Base-by-base conservation (phyloP, 441 rosid species). In the Hura crepitans region DNA sequence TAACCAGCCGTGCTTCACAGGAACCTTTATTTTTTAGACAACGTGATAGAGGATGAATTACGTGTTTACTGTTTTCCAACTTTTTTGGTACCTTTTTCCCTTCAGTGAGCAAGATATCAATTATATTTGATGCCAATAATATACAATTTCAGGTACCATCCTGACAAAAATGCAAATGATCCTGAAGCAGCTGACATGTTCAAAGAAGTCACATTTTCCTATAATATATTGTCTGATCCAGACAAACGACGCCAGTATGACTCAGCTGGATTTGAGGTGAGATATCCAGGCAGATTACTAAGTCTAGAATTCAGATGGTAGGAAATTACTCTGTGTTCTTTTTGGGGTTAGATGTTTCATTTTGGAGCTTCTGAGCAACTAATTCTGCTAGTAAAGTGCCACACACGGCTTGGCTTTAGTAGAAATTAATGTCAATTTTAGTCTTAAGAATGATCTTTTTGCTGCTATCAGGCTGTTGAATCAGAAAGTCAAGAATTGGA, bases 111-210 rank as follows among this genome's bases (percentile, higher is more conserved):
- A 22, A 25, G 7, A 37, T 33, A n/a, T 54, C 17, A 37, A 10
- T 17, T 25, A 3, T 39, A 7, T 20, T 15, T n/a, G 63, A 18
- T 71, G 45, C 27, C 31, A n/a, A 57, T 45, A 4, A 5, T 17
- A 15, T 39, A 8, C 31, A 66, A 39, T 80, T 81, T 74, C 87
- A 94, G 99, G 88, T 92, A 94, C 68, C 99, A 94, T 85, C 99
- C 97, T 71, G 99, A 92, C 87, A 90, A 94, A 83, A 94, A 90
- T 77, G 90, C 88, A 47, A 92, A 94, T 82, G 96, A 94, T 72
- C 91, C 97, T 39, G 69, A 87, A 76, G 97, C 97, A 58, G 90
- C 94, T 30, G 94, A 94, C 75, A 83, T 87, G 85, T 94, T 94
- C 73, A 86, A 92, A 73, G 99, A 94, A 82, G 99, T 84, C 64